Evolutionary conservation across 2,329 filamentous ascomycete genomes (phyloP), one percentile per base, ranked within the genome.

Genomic region (Akanthomyces muscarius): DNA sequence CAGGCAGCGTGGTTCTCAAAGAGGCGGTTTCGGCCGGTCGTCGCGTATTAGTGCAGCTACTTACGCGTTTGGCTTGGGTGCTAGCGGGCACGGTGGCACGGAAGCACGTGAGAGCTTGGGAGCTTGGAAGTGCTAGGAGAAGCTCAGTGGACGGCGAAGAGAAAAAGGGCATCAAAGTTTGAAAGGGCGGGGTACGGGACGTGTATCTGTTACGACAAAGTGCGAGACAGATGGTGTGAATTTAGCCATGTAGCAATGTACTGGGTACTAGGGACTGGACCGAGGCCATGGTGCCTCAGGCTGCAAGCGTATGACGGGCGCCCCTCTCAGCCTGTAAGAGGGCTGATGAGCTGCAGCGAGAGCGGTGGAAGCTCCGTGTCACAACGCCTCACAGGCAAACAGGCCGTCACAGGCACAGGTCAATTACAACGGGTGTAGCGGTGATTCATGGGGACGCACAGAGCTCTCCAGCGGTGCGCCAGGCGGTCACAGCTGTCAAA

Each of bases 51-150:
- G 41, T 33, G 54, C 38, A 14, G 25, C 25, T 47, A 6, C 8
- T 16, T 53, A 44, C 59, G 59, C 59, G 59, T 61, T 48, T 61
- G 30, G 42, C 13, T 14, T 30, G 5, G 14, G 36, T 21, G 21
- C 7, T 30, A 16, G 7, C 50, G 25, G 2, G 50, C 25, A 38
- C 11, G 10, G n/a, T 14, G n/a, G 25, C 59, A 55, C 59, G 59
- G 59, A 48, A 61, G 51, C 59, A 61, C 59, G 59, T 61, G 59
- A 61, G 41, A 55, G 44, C 2, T n/a, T 42, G 23, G n/a, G 45
- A 13, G 45, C 33, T 36, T 36, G 33, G 33, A 8, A 36, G 33
- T 42, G 16, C 5, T 21, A 13, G 45, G 5, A 11, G 4, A 10
- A 41, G 38, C 38, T 16, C 13, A 5, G 38, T 10, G 6, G 45